A percentile compares a stretch with the other conserved stretches of the same genome.
phyloP scores from a whole-genome alignment of 1,139 yeast genomes.

The Meyerozyma smithsonii region DNA sequence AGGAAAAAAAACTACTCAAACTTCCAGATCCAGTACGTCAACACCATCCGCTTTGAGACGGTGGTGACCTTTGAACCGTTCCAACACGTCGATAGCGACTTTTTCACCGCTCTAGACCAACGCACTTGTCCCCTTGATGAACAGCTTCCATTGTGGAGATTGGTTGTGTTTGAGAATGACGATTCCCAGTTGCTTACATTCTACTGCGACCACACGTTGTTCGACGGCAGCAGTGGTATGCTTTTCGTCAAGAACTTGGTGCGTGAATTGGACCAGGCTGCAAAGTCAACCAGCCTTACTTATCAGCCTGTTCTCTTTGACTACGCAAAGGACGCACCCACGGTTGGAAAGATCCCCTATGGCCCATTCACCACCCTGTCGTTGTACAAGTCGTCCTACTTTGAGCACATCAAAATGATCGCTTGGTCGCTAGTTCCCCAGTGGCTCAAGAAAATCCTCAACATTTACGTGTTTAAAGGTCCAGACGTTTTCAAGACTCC shows the following conservation, averaged over 20 bases:
- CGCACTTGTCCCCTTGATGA: slow-evolving; percentile 13
- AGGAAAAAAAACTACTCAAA: slow-evolving; percentile 13
- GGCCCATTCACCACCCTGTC: background rate
- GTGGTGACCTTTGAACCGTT: slow-evolving; percentile 17
- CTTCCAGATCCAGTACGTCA: slow-evolving; percentile 17
- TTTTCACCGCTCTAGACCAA: slow-evolving; percentile 15
- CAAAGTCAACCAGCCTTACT: background rate
- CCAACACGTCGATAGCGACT: slow-evolving; percentile 14
- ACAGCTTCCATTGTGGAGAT: slow-evolving; percentile 27
- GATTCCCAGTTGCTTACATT: slow-evolving; percentile 19
- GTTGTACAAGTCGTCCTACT: slow-evolving; percentile 7
- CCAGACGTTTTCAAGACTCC: slow-evolving; percentile 16
- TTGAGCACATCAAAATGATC: slow-evolving; percentile 4
- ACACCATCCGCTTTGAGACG: slow-evolving; percentile 19
- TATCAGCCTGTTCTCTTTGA: slow-evolving; percentile 7
- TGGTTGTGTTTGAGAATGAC: slow-evolving; percentile 18
- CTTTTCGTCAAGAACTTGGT: slow-evolving; percentile 30
- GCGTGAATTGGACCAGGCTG: slow-evolving; percentile 10
- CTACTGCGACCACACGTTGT: slow-evolving; percentile 29
- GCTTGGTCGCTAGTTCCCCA: slow-evolving; percentile 6
- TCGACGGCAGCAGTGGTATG: slow-evolving; percentile 34
- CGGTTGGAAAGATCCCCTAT: slow-evolving; percentile 4
- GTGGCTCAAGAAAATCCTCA: slow-evolving; percentile 7
- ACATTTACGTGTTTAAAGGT: slow-evolving; percentile 1
- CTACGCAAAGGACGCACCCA: slow-evolving; percentile 5